Percentiles rank a stretch among this genome's conserved stretches.
Evolutionary conservation across 208 protist genomes (phyloP).

Genomic region (Angomonas desouzai): DNA sequence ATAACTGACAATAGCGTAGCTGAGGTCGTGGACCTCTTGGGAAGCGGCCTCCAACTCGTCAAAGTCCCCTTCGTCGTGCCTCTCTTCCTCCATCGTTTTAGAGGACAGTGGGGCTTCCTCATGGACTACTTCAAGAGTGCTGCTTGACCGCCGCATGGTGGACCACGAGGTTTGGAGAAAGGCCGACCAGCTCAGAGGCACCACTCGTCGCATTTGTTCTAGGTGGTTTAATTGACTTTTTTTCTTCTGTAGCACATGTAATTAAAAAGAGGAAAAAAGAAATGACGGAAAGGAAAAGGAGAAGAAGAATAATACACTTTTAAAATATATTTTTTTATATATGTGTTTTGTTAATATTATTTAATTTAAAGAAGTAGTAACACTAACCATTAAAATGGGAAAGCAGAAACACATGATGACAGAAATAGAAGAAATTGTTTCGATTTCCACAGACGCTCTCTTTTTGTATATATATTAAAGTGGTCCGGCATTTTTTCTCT

Average conservation of each 20-base stretch:
- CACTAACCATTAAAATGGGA: too few relatives aligned
- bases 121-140: not conserved
- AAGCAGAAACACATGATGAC: too few relatives aligned
- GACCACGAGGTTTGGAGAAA: too few relatives aligned
- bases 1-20: constrained; percentile 76
- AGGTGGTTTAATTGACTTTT: not conserved
- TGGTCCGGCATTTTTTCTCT: too few relatives aligned
- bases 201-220: not conserved
- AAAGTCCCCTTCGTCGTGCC: constrained; percentile 44
- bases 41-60: constrained; percentile 88
- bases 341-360: not conserved
- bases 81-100: not conserved
- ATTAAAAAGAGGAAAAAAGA: not conserved
- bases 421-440: too few relatives aligned
- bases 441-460: too few relatives aligned
- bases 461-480: too few relatives aligned
- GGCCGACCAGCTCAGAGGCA: not conserved
- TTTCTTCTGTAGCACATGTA: constrained; percentile 1
- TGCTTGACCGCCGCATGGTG: not conserved
- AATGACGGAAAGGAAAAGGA: not conserved
- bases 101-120: not conserved
- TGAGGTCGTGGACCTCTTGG: constrained; percentile 88
- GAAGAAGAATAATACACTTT: not conserved
- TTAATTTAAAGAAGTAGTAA: too few relatives aligned
- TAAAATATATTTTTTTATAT: constrained; percentile 8